These are phyloP conservation scores for Avena eriantha DNA, from an alignment of 176 grass and related monocot genomes.

Conservation along the genomic window DNA sequence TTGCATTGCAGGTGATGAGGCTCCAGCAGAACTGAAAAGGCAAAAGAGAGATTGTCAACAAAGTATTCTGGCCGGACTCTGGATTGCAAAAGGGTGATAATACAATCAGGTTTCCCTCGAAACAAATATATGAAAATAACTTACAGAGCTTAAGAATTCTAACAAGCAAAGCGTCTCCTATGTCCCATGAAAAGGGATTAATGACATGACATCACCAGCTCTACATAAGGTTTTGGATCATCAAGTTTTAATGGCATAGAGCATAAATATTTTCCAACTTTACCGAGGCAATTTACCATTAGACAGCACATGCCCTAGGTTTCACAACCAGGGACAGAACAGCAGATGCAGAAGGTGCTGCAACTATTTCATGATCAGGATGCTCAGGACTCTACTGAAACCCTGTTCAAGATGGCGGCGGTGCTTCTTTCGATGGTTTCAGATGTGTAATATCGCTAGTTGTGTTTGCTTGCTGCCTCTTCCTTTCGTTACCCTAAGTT, in stretches of 20 bases:
- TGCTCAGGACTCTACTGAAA: constrained; percentile 13
- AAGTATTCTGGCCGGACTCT: neutral
- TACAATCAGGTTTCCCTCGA: constrained; percentile 7
- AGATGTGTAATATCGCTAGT: neutral
- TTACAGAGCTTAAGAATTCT: neutral
- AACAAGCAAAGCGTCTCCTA: neutral
- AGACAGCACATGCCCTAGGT: constrained; percentile 19
- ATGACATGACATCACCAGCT: neutral
- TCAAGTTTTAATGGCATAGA: neutral
- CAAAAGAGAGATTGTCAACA: constrained; percentile 20
- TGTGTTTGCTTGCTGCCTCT: neutral
- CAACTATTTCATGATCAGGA: neutral
- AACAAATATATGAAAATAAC: constrained; percentile 18
- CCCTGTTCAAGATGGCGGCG: neutral
- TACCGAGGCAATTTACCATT: neutral
- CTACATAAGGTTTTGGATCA: neutral
- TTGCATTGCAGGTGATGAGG: constrained; percentile 77
- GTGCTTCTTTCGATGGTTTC: neutral
- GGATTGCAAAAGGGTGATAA: neutral
- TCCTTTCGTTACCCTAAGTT: neutral
- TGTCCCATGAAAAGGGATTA: neutral
- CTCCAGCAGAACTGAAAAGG: constrained; percentile 83
- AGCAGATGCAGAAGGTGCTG: neutral
- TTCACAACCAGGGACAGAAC: neutral
- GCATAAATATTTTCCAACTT: neutral